Evolutionary conservation across 345 rosid genomes (phyloP).

Genomic region (Linum lewisii): DNA sequence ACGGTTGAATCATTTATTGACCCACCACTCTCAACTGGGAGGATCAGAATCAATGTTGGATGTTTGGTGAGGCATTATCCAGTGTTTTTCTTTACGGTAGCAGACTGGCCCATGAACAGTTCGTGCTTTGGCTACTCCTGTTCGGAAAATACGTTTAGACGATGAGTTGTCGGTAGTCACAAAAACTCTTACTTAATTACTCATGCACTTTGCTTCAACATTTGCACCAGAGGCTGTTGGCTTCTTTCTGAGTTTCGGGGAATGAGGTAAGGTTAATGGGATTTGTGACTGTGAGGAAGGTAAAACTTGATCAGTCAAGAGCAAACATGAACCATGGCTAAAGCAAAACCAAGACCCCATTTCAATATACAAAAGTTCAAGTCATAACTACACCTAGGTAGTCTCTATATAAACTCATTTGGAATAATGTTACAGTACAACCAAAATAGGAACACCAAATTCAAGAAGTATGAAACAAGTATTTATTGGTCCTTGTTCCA

Average conservation of each 20-base stretch:
- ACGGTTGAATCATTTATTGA: no score
- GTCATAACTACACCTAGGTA: no score
- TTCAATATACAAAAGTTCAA: no score
- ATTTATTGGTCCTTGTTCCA: no score
- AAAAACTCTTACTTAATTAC: slow-evolving; percentile 31
- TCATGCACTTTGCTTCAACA: slow-evolving; percentile 26
- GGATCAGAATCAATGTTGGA: slow-evolving; percentile 19
- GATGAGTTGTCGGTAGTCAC: no score
- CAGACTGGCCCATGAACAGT: slow-evolving; percentile 21
- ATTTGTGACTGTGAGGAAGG: slow-evolving; percentile 27
- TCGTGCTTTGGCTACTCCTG: slow-evolving; percentile 18
- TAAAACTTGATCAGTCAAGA: neutral
- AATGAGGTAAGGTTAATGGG: slow-evolving; percentile 26
- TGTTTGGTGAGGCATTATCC: slow-evolving; percentile 71
- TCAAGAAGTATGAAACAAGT: no score
- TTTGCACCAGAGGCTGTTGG: slow-evolving; percentile 18
- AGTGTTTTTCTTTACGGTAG: slow-evolving; percentile 33
- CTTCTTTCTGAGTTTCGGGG: slow-evolving; percentile 42
- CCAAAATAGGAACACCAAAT: no score
- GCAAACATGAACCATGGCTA: neutral
- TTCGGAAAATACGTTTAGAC: slow-evolving; percentile 26
- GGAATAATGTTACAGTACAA: no score
- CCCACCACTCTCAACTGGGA: no score
- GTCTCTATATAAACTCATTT: no score
- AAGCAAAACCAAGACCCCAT: no score